Evolutionary conservation across 257 asterid species (phyloP).

Genomic region (Capsicum pubescens): DNA sequence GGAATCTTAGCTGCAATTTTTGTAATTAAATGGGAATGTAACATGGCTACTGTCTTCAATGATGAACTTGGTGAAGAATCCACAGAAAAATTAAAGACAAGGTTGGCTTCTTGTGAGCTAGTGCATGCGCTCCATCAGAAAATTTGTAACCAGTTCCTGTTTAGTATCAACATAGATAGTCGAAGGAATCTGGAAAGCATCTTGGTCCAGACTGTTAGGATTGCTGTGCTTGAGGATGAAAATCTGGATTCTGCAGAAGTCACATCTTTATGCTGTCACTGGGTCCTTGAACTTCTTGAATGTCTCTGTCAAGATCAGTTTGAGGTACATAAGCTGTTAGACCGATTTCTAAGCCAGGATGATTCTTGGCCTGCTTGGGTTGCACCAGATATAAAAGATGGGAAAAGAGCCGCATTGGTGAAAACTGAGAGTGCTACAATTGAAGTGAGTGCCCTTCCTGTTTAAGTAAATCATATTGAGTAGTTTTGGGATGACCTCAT

Average conservation of each 20-base stretch:
- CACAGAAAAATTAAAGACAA: conserved; percentile 46
- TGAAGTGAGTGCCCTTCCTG: conserved; percentile 59
- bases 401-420: conserved; percentile 47
- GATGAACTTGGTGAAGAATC: conserved; percentile 54
- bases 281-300: conserved; percentile 69
- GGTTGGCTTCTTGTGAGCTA: conserved; percentile 67
- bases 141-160: conserved; percentile 52
- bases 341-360: conserved; percentile 60
- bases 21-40: conserved; percentile 84
- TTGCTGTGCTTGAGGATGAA: conserved; percentile 53
- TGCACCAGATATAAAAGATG: conserved; percentile 51
- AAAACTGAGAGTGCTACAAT: conserved; percentile 47
- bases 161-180: conserved; percentile 44
- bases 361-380: conserved; percentile 79
- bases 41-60: conserved; percentile 50
- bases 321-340: conserved; percentile 83
- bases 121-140: conserved; percentile 57
- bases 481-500: conserved; percentile 27
- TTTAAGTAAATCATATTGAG: conserved; percentile 5
- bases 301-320: conserved; percentile 62
- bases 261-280: conserved; percentile 71
- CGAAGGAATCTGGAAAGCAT: conserved; percentile 54
- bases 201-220: conserved; percentile 62
- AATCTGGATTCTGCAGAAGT: conserved; percentile 53
- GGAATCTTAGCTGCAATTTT: conserved; percentile 66